These are phyloP conservation scores for Arctium minus DNA, from an alignment of 129 eudicot genomes.

Conservation along the genomic window DNA sequence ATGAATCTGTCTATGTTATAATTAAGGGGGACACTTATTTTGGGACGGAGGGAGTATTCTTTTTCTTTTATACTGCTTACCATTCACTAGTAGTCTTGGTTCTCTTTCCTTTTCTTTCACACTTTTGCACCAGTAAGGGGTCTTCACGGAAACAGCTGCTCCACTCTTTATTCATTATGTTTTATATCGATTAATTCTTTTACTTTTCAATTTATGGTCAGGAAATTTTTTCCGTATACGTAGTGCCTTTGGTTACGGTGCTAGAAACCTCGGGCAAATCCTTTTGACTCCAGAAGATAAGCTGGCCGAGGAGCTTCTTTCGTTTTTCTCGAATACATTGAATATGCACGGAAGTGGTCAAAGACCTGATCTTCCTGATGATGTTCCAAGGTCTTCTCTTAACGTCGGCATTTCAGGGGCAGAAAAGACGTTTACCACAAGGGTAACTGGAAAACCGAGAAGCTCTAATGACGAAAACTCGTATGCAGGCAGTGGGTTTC, in stretches of 20 bases:
- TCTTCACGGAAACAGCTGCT: background rate
- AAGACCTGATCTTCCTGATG: slow-evolving; percentile 61
- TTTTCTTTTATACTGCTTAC: too few species aligned
- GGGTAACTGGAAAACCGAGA: slow-evolving; percentile 25
- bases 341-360: slow-evolving; percentile 61
- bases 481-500: background rate
- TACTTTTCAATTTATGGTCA: slow-evolving; percentile 16
- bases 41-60: too few species aligned
- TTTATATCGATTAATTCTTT: background rate
- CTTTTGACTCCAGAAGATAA: slow-evolving; percentile 51
- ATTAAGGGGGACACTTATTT: background rate
- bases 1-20: background rate
- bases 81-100: too few species aligned
- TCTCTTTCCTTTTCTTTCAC: too few species aligned
- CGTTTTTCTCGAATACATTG: slow-evolving; percentile 69
- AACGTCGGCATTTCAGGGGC: slow-evolving; percentile 10
- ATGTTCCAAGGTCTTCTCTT: slow-evolving; percentile 15
- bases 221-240: slow-evolving; percentile 88
- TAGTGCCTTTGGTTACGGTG: slow-evolving; percentile 86
- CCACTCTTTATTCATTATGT: background rate
- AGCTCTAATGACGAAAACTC: slow-evolving; percentile 21
- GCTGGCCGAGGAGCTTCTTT: slow-evolving; percentile 51
- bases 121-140: background rate
- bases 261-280: slow-evolving; percentile 63
- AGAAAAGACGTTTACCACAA: slow-evolving; percentile 14